These are phyloP conservation scores for Apium graveolens DNA, from an alignment of 129 eudicot species.

Conservation along the genomic window DNA sequence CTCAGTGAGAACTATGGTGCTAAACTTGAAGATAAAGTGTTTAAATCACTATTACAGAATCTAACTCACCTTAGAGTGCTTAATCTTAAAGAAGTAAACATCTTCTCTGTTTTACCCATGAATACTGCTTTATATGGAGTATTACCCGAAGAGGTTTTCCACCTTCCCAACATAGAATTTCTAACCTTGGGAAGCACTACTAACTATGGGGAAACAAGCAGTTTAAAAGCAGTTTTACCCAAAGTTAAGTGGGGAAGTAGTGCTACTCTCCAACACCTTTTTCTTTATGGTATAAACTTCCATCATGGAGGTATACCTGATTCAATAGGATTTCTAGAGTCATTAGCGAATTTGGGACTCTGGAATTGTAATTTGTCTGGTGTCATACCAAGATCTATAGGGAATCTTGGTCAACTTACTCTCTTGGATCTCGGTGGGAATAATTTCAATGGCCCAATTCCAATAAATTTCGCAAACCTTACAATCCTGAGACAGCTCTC, in stretches of 20 bases:
- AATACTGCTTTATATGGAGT: conserved; percentile 23
- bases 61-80: conserved; percentile 15
- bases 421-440: not conserved
- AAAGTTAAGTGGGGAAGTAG: conserved; percentile 11
- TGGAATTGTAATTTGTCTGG: not conserved
- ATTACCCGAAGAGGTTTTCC: conserved; percentile 22
- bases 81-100: not conserved
- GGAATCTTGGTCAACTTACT: not conserved
- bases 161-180: conserved; percentile 16
- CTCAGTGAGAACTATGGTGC: not conserved
- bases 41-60: conserved; percentile 14
- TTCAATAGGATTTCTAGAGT: not conserved
- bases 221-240: conserved; percentile 1
- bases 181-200: conserved; percentile 1
- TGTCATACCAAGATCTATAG: not conserved
- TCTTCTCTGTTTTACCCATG: conserved; percentile 10
- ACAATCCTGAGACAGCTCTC: rapidly evolving
- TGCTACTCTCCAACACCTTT: not conserved
- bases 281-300: too few relatives aligned
- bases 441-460: not conserved
- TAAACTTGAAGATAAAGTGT: conserved; percentile 5
- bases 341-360: not conserved
- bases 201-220: not conserved
- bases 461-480: not conserved
- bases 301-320: not conserved